Percentiles rank a stretch among this genome's conserved stretches.
Conservation (phyloP, 176 grass and related monocot species). For the Tillandsia leiboldiana region DNA sequence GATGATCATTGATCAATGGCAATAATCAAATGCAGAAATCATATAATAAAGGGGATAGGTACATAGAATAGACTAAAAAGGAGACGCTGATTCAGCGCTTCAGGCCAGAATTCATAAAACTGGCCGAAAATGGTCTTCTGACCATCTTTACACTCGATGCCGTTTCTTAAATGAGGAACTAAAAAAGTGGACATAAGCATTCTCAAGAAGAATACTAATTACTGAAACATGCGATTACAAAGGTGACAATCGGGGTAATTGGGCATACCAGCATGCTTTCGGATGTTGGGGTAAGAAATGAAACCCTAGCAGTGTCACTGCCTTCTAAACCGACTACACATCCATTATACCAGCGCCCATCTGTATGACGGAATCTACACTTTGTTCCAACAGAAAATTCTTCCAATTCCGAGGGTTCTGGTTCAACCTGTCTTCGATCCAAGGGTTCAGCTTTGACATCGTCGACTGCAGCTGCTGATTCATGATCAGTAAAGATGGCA, state of each 20-base stretch:
- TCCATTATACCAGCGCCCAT: conserved; percentile 97
- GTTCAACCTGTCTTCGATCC: conserved; percentile 34
- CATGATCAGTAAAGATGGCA: conserved; percentile 46
- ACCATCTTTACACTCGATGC: too few relatives aligned
- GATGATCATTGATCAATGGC: too few relatives aligned
- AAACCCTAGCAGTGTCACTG: conserved; percentile 46
- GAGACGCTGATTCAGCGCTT: too few relatives aligned
- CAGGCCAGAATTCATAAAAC: too few relatives aligned
- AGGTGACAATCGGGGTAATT: background rate
- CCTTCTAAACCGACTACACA: conserved; percentile 57
- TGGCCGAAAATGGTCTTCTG: too few relatives aligned
- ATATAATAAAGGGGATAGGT: too few relatives aligned
- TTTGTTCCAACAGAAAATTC: conserved; percentile 62
- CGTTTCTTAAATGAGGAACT: too few relatives aligned
- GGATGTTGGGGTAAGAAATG: conserved; percentile 83
- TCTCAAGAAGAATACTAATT: background rate
- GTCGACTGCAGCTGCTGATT: conserved; percentile 6
- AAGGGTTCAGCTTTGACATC: conserved; percentile 35
- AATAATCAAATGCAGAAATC: too few relatives aligned
- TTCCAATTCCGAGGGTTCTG: conserved; percentile 38
- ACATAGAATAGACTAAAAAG: too few relatives aligned
- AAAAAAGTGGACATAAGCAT: too few relatives aligned
- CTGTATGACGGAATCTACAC: conserved; percentile 83
- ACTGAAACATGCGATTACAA: background rate
- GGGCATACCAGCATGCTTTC: conserved; percentile 79